Conservation (phyloP, 257 asterid species). For the Gentiana straminea region DNA sequence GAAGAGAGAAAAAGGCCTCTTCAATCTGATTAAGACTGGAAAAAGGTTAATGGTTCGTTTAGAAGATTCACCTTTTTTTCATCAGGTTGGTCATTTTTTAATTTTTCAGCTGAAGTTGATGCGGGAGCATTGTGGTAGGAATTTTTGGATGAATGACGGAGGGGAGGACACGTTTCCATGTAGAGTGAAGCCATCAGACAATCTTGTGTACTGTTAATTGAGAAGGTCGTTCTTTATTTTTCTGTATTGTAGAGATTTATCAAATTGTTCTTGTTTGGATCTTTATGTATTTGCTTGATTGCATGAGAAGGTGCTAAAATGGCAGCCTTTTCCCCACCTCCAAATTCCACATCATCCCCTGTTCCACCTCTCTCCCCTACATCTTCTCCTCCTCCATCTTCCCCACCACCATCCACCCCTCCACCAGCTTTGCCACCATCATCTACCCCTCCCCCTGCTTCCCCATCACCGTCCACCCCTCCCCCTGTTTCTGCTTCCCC, state of each 20-base stretch:
- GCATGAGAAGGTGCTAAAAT: no score
- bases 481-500: conserved; percentile 19
- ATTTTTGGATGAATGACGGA: no score
- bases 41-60: not conserved
- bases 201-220: no score
- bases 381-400: conserved; percentile 19
- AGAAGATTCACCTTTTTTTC: not conserved
- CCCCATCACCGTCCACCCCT: conserved; percentile 17
- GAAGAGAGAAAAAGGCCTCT: no score
- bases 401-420: conserved; percentile 11
- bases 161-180: no score
- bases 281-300: no score
- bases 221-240: no score
- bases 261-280: no score
- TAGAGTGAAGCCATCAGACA: no score
- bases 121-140: no score
- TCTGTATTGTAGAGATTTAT: no score
- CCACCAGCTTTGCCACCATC: conserved; percentile 18
- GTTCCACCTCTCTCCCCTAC: conserved; percentile 15
- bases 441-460: conserved; percentile 19
- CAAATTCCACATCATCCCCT: conserved; percentile 6
- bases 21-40: no score
- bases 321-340: conserved; percentile 9
- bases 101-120: not conserved
- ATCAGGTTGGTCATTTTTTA: not conserved